A percentile compares a stretch with the other conserved stretches of the same genome.
These are phyloP conservation scores for Taphrina wiesneri DNA, from an alignment of 1,139 yeast species.

Conservation along the genomic window DNA sequence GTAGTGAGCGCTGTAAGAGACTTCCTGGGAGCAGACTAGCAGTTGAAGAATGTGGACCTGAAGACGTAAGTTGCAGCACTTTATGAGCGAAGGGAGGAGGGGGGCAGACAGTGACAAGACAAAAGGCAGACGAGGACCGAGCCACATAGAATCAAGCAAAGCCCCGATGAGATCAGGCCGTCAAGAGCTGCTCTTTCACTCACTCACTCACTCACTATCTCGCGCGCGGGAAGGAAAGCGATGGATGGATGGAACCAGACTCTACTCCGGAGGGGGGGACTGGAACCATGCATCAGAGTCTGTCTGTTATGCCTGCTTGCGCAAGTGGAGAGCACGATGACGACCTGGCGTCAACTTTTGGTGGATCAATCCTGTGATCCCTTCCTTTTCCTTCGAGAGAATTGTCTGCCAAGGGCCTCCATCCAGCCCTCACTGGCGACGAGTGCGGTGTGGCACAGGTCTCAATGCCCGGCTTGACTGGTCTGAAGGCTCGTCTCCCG, in stretches of 20 bases:
- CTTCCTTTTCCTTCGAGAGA: background rate
- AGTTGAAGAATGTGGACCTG: background rate
- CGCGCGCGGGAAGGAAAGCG: too few relatives aligned
- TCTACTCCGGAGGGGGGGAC: background rate
- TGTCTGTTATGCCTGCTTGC: background rate
- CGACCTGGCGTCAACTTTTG: background rate
- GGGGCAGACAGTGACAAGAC: background rate
- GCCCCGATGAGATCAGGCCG: conserved; percentile 8
- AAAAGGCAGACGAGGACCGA: background rate
- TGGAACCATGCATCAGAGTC: background rate
- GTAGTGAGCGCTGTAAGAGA: background rate
- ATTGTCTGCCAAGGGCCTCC: too few relatives aligned
- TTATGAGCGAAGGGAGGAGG: background rate
- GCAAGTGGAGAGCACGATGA: background rate
- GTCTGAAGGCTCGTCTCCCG: background rate
- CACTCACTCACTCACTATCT: too few relatives aligned
- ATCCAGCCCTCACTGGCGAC: too few relatives aligned
- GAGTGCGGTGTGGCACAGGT: background rate
- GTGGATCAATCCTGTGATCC: background rate
- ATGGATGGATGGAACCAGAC: background rate
- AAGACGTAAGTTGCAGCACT: background rate
- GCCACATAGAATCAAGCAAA: background rate
- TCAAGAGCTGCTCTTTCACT: too few relatives aligned
- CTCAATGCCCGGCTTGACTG: background rate
- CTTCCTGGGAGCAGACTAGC: background rate